Conservation (phyloP, 306 rosid genomes). For the Sesbania bispinosa region DNA sequence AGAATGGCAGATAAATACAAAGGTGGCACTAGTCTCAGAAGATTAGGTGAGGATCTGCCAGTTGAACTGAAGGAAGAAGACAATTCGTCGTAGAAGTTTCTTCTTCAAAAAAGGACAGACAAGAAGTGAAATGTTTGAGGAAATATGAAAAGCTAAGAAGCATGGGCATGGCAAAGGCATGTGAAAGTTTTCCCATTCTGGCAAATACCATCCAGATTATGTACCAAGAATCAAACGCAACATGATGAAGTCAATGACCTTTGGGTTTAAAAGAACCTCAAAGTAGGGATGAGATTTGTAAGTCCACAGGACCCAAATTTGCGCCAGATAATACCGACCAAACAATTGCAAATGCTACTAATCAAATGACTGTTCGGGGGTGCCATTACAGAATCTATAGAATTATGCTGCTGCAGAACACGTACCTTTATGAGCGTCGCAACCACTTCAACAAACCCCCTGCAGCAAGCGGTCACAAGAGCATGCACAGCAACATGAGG, state of each 20-base stretch:
- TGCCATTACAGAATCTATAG: background rate
- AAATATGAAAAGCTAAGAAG: background rate
- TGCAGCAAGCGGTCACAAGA: slow-evolving; percentile 74
- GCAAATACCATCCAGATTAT: background rate
- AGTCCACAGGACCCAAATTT: background rate
- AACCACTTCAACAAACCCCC: slow-evolving; percentile 76
- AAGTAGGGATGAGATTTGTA: background rate
- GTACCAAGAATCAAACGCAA: background rate
- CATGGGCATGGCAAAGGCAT: background rate
- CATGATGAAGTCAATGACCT: background rate
- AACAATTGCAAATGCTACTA: background rate
- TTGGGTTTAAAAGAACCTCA: background rate
- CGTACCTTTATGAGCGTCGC: slow-evolving; percentile 67
- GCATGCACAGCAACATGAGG: slow-evolving; percentile 79
- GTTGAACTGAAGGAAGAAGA: slow-evolving; percentile 2
- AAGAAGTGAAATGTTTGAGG: background rate
- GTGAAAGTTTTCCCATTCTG: background rate
- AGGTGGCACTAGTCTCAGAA: background rate
- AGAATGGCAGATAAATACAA: background rate
- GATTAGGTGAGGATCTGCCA: background rate
- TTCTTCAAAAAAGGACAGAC: background rate
- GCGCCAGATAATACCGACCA: background rate
- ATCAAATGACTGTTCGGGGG: background rate
- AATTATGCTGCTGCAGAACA: slow-evolving; percentile 9
- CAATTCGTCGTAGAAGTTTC: background rate